phyloP scores from a whole-genome alignment of 192 early-diverging fungal species.

The Radiomyces spectabilis region DNA sequence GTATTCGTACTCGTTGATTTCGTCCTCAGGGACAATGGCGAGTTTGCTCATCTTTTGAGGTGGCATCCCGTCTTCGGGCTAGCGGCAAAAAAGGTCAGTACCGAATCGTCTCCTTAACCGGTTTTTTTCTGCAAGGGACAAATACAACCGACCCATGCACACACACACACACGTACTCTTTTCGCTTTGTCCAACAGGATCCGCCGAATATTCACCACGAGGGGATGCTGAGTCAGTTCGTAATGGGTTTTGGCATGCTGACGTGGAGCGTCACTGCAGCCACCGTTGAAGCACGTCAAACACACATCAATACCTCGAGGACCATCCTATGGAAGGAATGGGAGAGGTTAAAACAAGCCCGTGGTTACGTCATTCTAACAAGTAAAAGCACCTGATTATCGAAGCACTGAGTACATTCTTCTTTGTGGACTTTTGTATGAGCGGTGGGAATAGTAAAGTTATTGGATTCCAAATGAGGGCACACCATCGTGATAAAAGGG shows the following conservation, averaged over 20 bases:
- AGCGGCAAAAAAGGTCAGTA: too few relatives aligned
- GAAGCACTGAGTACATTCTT: constrained; percentile 95
- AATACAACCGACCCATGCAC: too few relatives aligned
- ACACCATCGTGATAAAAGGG: constrained; percentile 31
- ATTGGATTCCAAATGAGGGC: constrained; percentile 43
- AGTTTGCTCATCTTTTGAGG: constrained; percentile 93
- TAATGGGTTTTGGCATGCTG: constrained; percentile 75
- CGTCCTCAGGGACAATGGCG: constrained; percentile 71
- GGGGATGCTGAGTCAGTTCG: constrained; percentile 62
- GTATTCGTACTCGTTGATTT: constrained; percentile 69
- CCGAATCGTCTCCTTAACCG: too few relatives aligned
- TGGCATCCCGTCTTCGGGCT: constrained; percentile 37
- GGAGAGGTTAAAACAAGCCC: background rate
- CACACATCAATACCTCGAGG: constrained; percentile 86
- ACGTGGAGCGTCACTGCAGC: constrained; percentile 56
- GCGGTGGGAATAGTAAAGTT: constrained; percentile 32
- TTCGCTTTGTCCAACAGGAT: constrained; percentile 37
- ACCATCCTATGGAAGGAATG: constrained; percentile 47
- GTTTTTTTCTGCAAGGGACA: too few relatives aligned
- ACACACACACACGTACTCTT: constrained; percentile 25
- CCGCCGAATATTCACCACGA: constrained; percentile 82
- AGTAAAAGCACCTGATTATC: constrained; percentile 50
- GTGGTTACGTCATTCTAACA: background rate
- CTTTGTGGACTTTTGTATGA: constrained; percentile 68
- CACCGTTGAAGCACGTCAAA: constrained; percentile 91